phyloP scores from a whole-genome alignment of 768 basidiomycete genomes.

The Clavaria fumosa region DNA sequence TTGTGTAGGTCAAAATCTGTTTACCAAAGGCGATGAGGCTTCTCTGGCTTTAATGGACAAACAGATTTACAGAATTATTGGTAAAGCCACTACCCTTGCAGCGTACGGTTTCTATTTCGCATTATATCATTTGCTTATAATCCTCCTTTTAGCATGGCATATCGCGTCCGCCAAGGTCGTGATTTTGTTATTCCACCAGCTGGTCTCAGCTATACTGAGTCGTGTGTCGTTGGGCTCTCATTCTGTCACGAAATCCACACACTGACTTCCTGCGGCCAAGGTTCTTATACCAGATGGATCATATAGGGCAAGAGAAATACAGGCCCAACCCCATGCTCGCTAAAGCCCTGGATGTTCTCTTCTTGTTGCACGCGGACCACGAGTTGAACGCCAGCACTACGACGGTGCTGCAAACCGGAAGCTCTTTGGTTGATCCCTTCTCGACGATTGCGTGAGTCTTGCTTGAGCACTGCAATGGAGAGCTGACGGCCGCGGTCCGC shows the following conservation, averaged over 20 bases:
- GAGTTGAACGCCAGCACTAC: slow-evolving; percentile 81
- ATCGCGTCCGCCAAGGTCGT: slow-evolving; percentile 81
- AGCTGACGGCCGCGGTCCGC: slow-evolving; percentile 3
- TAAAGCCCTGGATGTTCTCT: slow-evolving; percentile 77
- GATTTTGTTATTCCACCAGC: slow-evolving; percentile 76
- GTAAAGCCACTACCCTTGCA: slow-evolving; percentile 79
- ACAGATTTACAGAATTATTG: slow-evolving; percentile 79
- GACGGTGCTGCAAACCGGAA: slow-evolving; percentile 76
- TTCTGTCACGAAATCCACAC: not conserved
- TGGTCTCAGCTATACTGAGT: slow-evolving; percentile 71
- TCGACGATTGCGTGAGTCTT: slow-evolving; percentile 57
- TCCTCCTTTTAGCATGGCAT: slow-evolving; percentile 55
- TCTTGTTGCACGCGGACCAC: slow-evolving; percentile 82
- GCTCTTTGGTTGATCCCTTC: slow-evolving; percentile 83
- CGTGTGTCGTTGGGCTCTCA: slow-evolving; percentile 29
- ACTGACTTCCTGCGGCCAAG: slow-evolving; percentile 18
- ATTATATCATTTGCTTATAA: not conserved
- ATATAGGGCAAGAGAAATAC: slow-evolving; percentile 58
- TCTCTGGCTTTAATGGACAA: slow-evolving; percentile 79
- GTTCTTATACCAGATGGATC: slow-evolving; percentile 86
- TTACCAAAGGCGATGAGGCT: slow-evolving; percentile 44
- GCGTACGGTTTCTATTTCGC: slow-evolving; percentile 32
- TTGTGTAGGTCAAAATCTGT: slow-evolving; percentile 58
- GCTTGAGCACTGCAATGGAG: not conserved
- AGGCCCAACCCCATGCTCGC: slow-evolving; percentile 71